Evolutionary conservation across 169 alveolate genomes (phyloP).

Genomic region (Miamiensis avidus): DNA sequence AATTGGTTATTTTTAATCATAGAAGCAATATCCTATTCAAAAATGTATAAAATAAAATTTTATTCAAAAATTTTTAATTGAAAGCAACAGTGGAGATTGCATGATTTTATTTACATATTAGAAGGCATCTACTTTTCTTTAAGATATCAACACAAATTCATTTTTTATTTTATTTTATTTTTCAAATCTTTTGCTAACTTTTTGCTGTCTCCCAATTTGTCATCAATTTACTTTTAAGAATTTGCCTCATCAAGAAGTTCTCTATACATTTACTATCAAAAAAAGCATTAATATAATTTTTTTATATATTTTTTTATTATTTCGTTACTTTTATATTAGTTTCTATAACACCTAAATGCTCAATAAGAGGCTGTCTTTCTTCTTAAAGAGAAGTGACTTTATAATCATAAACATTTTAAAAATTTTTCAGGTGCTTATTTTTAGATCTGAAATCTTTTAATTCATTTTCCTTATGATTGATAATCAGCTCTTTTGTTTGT

Average conservation of each 20-base stretch:
- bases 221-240: constrained; percentile 32
- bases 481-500: constrained; percentile 31
- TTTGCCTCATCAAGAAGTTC: constrained; percentile 47
- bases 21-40: not conserved
- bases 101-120: constrained; percentile 5
- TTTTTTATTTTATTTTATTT: constrained; percentile 1
- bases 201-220: constrained; percentile 19
- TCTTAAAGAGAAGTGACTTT: constrained; percentile 31
- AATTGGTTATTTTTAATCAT: constrained; percentile 8
- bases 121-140: constrained; percentile 12
- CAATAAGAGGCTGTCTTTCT: constrained; percentile 32
- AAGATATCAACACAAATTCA: constrained; percentile 2
- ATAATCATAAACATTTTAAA: constrained; percentile 40
- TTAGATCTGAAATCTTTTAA: constrained; percentile 37
- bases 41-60: not conserved
- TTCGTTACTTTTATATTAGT: constrained; percentile 8
- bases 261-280: constrained; percentile 13
- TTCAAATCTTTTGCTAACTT: constrained; percentile 4
- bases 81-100: not conserved
- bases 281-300: constrained; percentile 5
- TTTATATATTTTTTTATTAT: not conserved
- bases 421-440: constrained; percentile 40
- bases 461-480: constrained; percentile 40
- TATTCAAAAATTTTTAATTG: not conserved
- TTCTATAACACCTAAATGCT: constrained; percentile 29